These are phyloP conservation scores for Hygrophorus pudorinus DNA, from an alignment of 768 basidiomycete genomes.

Conservation along the genomic window DNA sequence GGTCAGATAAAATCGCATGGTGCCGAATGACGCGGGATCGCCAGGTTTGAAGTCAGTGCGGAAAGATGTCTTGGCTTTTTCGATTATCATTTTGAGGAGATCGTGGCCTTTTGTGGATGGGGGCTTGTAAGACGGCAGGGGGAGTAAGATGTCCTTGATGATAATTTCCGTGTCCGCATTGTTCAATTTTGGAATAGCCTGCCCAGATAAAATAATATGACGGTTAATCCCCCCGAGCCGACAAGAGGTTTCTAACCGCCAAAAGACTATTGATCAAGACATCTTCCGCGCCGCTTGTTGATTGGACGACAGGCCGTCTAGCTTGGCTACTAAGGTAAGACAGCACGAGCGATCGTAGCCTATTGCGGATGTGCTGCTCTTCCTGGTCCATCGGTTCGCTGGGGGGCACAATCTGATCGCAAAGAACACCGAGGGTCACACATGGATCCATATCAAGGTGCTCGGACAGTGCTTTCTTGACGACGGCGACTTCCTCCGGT, in stretches of 20 bases:
- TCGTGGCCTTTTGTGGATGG: constrained; percentile 9
- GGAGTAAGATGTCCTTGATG: constrained; percentile 42
- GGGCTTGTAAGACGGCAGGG: constrained; percentile 33
- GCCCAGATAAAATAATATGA: constrained; percentile 5
- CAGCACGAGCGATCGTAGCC: constrained; percentile 48
- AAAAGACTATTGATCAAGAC: constrained; percentile 37
- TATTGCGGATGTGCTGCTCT: constrained; percentile 45
- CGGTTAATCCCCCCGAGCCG: neutral
- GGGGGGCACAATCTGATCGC: constrained; percentile 50
- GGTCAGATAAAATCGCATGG: constrained; percentile 34
- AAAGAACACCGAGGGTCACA: constrained; percentile 55
- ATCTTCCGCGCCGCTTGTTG: constrained; percentile 36
- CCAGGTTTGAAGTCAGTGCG: constrained; percentile 17
- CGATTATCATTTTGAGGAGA: constrained; percentile 22
- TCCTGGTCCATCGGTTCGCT: constrained; percentile 47
- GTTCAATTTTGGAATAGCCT: constrained; percentile 43
- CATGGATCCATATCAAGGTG: constrained; percentile 57
- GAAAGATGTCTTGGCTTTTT: constrained; percentile 24
- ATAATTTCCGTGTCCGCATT: constrained; percentile 33
- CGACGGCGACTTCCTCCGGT: constrained; percentile 50
- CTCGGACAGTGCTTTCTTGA: constrained; percentile 46
- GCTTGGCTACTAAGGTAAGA: constrained; percentile 48
- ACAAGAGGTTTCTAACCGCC: constrained; percentile 28
- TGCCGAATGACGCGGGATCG: constrained; percentile 23
- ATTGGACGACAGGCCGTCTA: constrained; percentile 29